Conservation (phyloP, 345 rosid genomes). For the Bruguiera sexangula region DNA sequence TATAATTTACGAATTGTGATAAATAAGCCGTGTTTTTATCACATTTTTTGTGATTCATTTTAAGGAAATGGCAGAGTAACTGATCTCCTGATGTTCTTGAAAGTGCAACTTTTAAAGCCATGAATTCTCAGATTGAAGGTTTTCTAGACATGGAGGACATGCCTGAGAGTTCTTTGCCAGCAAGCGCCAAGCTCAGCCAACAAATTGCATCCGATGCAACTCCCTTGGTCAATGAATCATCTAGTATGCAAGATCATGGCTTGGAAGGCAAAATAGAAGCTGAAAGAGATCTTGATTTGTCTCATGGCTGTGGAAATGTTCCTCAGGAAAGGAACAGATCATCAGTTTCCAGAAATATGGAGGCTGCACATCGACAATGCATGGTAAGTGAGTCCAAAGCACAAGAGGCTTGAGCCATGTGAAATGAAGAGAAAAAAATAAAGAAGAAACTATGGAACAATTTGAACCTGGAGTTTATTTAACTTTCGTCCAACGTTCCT, state of each 20-base stretch:
- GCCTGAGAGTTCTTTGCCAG: conserved; percentile 34
- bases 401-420: conserved; percentile 23
- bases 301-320: conserved; percentile 27
- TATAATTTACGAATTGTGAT: neutral
- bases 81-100: conserved; percentile 52
- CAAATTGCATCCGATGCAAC: conserved; percentile 14
- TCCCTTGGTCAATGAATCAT: conserved; percentile 8
- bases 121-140: conserved; percentile 59
- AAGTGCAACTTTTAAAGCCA: conserved; percentile 49
- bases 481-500: conserved; percentile 47
- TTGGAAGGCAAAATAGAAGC: conserved; percentile 25
- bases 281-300: conserved; percentile 20
- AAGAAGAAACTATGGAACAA: conserved; percentile 63
- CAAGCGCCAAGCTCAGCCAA: conserved; percentile 18
- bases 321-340: conserved; percentile 16
- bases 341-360: conserved; percentile 23
- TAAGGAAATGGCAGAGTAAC: conserved; percentile 48
- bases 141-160: conserved; percentile 31
- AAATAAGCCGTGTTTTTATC: conserved; percentile 7
- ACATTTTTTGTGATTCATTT: conserved; percentile 38
- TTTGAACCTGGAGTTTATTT: conserved; percentile 90
- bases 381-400: conserved; percentile 28
- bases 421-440: conserved; percentile 17
- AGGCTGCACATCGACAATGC: conserved; percentile 24
- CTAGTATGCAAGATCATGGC: conserved; percentile 24